Evolutionary conservation across 1,284 basidiomycete species (phyloP).

Genomic region (Pseudomicrostroma phylloplanum): DNA sequence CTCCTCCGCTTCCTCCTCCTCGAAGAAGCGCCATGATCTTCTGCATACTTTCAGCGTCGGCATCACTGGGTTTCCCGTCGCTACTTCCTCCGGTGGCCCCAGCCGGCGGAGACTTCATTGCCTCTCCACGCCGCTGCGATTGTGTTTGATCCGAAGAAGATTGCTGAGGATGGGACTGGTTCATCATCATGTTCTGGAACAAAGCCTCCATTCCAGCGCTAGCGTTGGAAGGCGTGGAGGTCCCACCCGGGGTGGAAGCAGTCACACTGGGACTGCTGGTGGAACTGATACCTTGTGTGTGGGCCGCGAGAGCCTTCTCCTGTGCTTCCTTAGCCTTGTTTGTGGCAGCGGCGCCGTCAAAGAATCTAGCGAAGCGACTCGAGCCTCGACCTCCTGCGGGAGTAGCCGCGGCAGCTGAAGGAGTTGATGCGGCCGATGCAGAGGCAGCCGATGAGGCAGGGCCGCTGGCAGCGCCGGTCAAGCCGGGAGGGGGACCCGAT

Average conservation of each 20-base stretch:
- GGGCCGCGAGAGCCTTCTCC: constrained; percentile 36
- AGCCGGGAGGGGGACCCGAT: not conserved
- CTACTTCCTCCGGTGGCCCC: constrained; percentile 12
- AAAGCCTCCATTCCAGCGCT: constrained; percentile 14
- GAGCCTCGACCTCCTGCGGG: constrained; percentile 32
- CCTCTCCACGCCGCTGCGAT: not conserved
- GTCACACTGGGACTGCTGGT: not conserved
- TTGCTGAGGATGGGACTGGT: not conserved
- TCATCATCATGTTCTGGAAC: constrained; percentile 13
- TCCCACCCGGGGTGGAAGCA: constrained; percentile 4
- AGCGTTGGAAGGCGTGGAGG: constrained; percentile 4
- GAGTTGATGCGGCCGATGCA: not conserved
- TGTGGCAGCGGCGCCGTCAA: constrained; percentile 27
- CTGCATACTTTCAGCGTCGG: constrained; percentile 47
- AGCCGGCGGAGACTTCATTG: not conserved
- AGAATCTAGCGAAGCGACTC: constrained; percentile 49
- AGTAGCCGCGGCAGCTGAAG: constrained; percentile 14
- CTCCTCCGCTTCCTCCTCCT: constrained; percentile 8
- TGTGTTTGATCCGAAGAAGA: not conserved
- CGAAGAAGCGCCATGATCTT: constrained; percentile 43
- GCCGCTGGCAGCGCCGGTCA: not conserved
- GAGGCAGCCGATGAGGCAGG: not conserved
- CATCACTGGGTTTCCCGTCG: constrained; percentile 29
- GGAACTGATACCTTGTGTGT: constrained; percentile 21
- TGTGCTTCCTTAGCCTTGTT: constrained; percentile 28